These are phyloP conservation scores for Suillus subluteus DNA, from an alignment of 768 basidiomycete genomes.

Conservation along the genomic window DNA sequence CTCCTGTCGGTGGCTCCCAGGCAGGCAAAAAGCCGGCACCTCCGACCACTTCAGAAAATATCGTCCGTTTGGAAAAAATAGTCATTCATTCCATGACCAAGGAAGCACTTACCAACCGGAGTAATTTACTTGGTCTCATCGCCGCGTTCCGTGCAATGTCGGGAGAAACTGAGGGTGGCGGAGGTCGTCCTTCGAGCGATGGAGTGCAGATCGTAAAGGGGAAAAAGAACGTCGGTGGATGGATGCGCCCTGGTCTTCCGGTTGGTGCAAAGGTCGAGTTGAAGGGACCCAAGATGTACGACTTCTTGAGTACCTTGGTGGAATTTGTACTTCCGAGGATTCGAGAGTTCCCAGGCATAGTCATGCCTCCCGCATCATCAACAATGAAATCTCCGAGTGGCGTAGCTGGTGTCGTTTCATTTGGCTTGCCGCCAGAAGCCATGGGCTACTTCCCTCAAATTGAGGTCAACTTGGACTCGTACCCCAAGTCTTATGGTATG, in stretches of 20 bases:
- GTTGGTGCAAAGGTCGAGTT: constrained; percentile 90
- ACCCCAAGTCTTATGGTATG: constrained; percentile 86
- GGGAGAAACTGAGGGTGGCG: constrained; percentile 77
- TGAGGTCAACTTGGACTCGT: constrained; percentile 90
- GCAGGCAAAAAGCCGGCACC: constrained; percentile 70
- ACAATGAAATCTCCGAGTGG: constrained; percentile 73
- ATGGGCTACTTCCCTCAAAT: constrained; percentile 95
- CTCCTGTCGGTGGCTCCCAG: constrained; percentile 72
- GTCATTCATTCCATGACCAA: constrained; percentile 87
- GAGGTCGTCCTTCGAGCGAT: constrained; percentile 65
- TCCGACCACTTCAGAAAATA: constrained; percentile 65
- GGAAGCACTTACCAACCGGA: constrained; percentile 71
- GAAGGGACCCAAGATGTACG: constrained; percentile 92
- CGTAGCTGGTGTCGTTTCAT: constrained; percentile 85
- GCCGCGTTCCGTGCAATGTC: constrained; percentile 88
- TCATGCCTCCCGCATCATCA: constrained; percentile 75
- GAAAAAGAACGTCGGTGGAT: constrained; percentile 72
- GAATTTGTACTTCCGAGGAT: constrained; percentile 96
- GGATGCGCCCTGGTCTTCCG: constrained; percentile 83
- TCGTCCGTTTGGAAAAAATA: constrained; percentile 81
- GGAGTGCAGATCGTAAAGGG: constrained; percentile 82
- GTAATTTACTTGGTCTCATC: constrained; percentile 78
- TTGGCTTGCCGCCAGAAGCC: constrained; percentile 83
- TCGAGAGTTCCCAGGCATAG: constrained; percentile 86
- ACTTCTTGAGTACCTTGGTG: constrained; percentile 83